These are phyloP conservation scores for Malus orientalis DNA, from an alignment of 306 rosid species.

Conservation along the genomic window DNA sequence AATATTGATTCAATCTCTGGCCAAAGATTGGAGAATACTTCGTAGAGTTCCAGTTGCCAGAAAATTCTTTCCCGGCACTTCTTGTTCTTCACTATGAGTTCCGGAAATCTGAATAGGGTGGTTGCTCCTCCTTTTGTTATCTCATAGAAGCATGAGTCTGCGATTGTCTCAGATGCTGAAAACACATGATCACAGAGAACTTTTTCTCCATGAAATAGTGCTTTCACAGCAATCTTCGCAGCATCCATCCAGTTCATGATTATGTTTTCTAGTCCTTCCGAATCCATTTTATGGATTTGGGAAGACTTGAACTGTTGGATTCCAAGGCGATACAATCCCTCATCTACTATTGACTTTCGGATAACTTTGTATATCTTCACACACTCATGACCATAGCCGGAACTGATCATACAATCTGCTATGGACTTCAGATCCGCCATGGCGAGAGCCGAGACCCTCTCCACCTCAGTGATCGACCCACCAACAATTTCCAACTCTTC, in stretches of 20 bases:
- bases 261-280: constrained; percentile 15
- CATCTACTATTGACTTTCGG: constrained; percentile 39
- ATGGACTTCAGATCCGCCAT: constrained; percentile 41
- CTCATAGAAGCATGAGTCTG: constrained; percentile 38
- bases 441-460: constrained; percentile 19
- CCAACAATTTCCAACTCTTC: constrained; percentile 16
- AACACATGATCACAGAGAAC: constrained; percentile 42
- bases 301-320: constrained; percentile 28
- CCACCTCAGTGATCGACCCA: constrained; percentile 14
- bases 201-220: constrained; percentile 36
- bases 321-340: constrained; percentile 34
- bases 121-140: constrained; percentile 36
- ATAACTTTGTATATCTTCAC: constrained; percentile 26
- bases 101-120: constrained; percentile 37
- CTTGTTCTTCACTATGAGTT: constrained; percentile 27
- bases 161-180: constrained; percentile 29
- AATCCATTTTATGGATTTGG: constrained; percentile 28
- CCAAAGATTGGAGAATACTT: constrained; percentile 30
- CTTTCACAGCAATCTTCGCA: constrained; percentile 28
- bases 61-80: constrained; percentile 31
- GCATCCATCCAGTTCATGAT: constrained; percentile 35
- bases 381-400: constrained; percentile 52
- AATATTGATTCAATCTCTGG: constrained; percentile 37
- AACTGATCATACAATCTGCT: constrained; percentile 48
- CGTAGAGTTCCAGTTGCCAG: constrained; percentile 27